phyloP scores from a whole-genome alignment of 1,284 basidiomycete genomes.

The Microbotryum silenes-acaulis region DNA sequence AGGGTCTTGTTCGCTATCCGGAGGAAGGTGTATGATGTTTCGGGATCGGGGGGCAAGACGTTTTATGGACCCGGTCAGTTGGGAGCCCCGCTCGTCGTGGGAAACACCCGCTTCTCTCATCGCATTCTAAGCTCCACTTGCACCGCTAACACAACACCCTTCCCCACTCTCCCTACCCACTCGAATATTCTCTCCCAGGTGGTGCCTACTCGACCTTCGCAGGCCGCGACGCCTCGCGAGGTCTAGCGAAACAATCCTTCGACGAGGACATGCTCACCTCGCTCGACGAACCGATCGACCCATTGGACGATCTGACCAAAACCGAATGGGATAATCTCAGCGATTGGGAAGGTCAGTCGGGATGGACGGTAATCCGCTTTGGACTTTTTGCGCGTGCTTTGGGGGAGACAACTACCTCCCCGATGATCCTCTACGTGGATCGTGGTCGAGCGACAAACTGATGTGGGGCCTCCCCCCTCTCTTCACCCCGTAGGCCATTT shows the following conservation, averaged over 20 bases:
- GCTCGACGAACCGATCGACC: slow-evolving; percentile 33
- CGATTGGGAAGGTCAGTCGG: slow-evolving; percentile 31
- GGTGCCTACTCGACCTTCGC: slow-evolving; percentile 34
- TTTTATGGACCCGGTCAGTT: slow-evolving; percentile 36
- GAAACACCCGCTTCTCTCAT: neutral
- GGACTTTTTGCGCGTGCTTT: too few relatives aligned
- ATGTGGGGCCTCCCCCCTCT: neutral
- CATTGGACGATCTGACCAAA: slow-evolving; percentile 31
- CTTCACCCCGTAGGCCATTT: slow-evolving; percentile 13
- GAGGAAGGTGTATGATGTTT: slow-evolving; percentile 36
- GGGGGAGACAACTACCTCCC: too few relatives aligned
- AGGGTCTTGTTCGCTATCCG: slow-evolving; percentile 34
- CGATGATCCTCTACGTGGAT: too few relatives aligned
- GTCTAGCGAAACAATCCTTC: slow-evolving; percentile 36
- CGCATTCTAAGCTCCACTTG: neutral
- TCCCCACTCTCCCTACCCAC: neutral
- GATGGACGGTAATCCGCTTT: too few relatives aligned
- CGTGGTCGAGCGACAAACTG: neutral
- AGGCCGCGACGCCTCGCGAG: slow-evolving; percentile 37
- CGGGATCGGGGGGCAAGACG: slow-evolving; percentile 10
- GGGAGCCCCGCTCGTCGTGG: neutral
- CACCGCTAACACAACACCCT: neutral
- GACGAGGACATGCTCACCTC: slow-evolving; percentile 36
- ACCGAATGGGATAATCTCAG: slow-evolving; percentile 34
- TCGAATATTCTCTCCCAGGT: neutral